Evolutionary conservation across 73 alveolate species (phyloP).

Genomic region (Paramecium primaurelia): DNA sequence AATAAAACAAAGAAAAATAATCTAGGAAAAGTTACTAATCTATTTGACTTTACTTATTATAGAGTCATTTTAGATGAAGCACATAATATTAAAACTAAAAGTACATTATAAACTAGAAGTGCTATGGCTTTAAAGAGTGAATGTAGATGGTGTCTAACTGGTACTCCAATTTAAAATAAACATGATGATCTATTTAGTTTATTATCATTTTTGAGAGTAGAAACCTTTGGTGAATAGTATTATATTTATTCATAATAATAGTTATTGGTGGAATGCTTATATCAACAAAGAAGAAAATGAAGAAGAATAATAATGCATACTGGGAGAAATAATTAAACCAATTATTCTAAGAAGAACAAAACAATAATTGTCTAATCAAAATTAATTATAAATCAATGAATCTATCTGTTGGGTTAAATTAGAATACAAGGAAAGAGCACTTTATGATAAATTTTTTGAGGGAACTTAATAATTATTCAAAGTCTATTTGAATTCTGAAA

Average conservation of each 20-base stretch:
- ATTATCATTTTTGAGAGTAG: constrained; percentile 35
- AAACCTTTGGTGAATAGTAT: constrained; percentile 49
- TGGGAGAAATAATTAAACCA: constrained; percentile 5
- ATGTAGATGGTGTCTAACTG: constrained; percentile 59
- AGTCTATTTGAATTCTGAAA: not conserved
- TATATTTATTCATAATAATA: not conserved
- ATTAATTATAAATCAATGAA: not conserved
- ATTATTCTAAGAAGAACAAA: constrained; percentile 54
- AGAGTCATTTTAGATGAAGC: constrained; percentile 63
- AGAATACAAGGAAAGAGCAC: not conserved
- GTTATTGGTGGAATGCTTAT: constrained; percentile 56
- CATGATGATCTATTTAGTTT: constrained; percentile 52
- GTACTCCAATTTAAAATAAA: constrained; percentile 59
- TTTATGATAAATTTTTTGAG: not conserved
- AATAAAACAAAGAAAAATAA: not conserved
- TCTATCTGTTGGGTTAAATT: not conserved
- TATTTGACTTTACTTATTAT: constrained; percentile 17
- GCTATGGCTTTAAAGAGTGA: constrained; percentile 20
- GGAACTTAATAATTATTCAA: constrained; percentile 36
- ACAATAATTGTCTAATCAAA: not conserved
- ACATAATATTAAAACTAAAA: constrained; percentile 45
- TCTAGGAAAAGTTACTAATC: not conserved
- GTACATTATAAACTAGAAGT: not conserved
- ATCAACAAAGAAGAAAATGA: constrained; percentile 30
- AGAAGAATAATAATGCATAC: constrained; percentile 26